phyloP scores from a whole-genome alignment of 805 yeast species.

The Myxozyma udenii region DNA sequence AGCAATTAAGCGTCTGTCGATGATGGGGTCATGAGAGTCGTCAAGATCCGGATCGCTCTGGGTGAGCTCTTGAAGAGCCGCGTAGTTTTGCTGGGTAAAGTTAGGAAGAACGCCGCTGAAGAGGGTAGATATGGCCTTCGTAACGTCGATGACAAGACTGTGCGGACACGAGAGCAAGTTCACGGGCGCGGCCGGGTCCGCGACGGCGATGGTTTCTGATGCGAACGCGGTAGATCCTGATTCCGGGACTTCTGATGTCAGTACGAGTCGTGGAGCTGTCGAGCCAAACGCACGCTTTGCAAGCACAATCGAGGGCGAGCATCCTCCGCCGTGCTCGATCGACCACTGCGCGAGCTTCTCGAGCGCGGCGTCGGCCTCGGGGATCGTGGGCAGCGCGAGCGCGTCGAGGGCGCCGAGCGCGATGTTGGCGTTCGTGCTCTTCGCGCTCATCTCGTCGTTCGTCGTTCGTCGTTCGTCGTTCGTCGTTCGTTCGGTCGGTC shows the following conservation, averaged over 20 bases:
- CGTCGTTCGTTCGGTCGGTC: too few species aligned
- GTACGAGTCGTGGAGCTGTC: background rate
- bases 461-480: too few species aligned
- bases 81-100: background rate
- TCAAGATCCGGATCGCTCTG: background rate
- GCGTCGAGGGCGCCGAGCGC: background rate
- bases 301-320: constrained; percentile 14
- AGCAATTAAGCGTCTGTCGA: too few species aligned
- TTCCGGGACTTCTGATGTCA: background rate
- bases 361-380: constrained; percentile 1
- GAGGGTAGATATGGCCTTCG: constrained; percentile 8
- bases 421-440: too few species aligned
- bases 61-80: background rate
- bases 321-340: constrained; percentile 14
- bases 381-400: background rate
- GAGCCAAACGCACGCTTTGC: constrained; percentile 2
- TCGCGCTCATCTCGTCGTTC: too few species aligned
- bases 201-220: background rate
- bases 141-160: constrained; percentile 20
- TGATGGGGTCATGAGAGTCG: background rate
- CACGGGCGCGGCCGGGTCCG: background rate
- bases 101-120: background rate
- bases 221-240: constrained; percentile 25
- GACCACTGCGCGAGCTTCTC: constrained; percentile 18
- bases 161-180: constrained; percentile 19